Evolutionary conservation across 306 rosid genomes (phyloP), one percentile per base, ranked within the genome.

Genomic region (Cucumis sativus): DNA sequence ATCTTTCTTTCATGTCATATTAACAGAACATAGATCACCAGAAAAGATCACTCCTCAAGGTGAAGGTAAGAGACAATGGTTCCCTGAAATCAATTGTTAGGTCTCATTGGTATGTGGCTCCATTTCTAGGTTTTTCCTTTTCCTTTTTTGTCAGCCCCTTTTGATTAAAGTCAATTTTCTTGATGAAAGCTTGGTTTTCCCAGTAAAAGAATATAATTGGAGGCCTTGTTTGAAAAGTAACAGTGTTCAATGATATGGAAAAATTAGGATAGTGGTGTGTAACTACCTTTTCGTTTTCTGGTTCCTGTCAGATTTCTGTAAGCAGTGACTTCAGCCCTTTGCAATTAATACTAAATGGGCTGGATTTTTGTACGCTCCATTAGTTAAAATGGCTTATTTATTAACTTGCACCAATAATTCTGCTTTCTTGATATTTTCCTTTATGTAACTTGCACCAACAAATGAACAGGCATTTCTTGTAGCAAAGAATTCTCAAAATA

Each of bases 401-500:
- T 63, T 30, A 23, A 23, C 25, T 23, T 23, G 25, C 25, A 23
- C 25, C 25, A 23, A 23, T 23, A 23, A 23, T 63, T 63, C 16
- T 63, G 6, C 43, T 30, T 14, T 30, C 69, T 63, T 63, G 69
- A 13, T 15, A 7, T 35, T 63, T 23, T 23, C 25, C 25, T 23
- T 23, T 23, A 23, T 23, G 25, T 23, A 23, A 23, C 25, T 23
- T 23, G 25, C 25, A 23, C 25, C 25, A 23, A 23, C 1, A 23
- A 23, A 25, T n/a, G 63, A 58, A 9, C 8, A 58, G 6, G 16
- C 30, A 20, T 64, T 35, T 64, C 10, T 35, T 64, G 45, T 64
- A 8, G 25, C 17, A 40, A 39, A 63, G 59, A 58, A 64, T 52
- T 23, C 54, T 74, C 66, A 70, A 75, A 79, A 41, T 73, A 90